phyloP scores from a whole-genome alignment of 179 eudicot species.

The Amaranthus tricolor region DNA sequence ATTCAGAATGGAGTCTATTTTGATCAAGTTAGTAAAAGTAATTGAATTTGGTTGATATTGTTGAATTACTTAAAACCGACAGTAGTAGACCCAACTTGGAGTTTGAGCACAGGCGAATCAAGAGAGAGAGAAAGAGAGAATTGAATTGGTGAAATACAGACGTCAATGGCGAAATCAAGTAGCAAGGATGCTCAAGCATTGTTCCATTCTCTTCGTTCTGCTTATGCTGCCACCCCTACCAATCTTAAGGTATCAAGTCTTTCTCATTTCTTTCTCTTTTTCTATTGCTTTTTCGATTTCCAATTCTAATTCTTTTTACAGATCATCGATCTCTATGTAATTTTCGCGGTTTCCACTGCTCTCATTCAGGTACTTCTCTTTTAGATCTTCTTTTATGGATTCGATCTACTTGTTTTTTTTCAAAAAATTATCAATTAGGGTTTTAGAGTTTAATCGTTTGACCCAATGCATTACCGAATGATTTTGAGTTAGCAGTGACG shows the following conservation, averaged over 20 bases:
- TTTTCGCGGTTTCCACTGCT: slow-evolving; percentile 71
- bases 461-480: too few relatives aligned
- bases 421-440: not conserved
- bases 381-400: slow-evolving; percentile 17
- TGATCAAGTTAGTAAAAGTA: too few relatives aligned
- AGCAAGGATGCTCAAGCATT: slow-evolving; percentile 77
- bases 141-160: too few relatives aligned
- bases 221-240: slow-evolving; percentile 71
- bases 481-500: too few relatives aligned
- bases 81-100: not conserved
- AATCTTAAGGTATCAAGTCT: slow-evolving; percentile 60
- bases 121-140: not conserved
- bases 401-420: not conserved
- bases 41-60: too few relatives aligned
- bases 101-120: not conserved
- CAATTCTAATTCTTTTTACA: slow-evolving; percentile 19
- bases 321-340: slow-evolving; percentile 87
- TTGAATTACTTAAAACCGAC: too few relatives aligned
- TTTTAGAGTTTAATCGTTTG: not conserved
- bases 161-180: slow-evolving; percentile 54
- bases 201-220: slow-evolving; percentile 66
- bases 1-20: too few relatives aligned
- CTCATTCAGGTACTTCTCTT: slow-evolving; percentile 60
- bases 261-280: not conserved
- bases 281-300: not conserved